Base-by-base conservation (phyloP, 768 basidiomycete species). In the Lentinula aciculospora region DNA sequence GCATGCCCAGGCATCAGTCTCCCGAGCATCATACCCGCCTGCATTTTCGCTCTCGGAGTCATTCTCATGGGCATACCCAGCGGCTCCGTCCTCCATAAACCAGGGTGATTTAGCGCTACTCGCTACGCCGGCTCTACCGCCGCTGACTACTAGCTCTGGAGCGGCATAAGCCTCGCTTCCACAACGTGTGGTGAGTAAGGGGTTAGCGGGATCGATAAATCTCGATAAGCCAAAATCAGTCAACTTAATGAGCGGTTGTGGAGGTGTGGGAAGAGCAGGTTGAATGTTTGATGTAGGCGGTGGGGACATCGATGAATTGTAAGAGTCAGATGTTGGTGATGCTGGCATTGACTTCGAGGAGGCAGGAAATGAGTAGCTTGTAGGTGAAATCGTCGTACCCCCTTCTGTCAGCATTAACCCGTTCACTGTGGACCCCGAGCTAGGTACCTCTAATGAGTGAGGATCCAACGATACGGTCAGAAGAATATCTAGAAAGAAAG, bases 191-290 rank as follows among this genome's bases (percentile, higher is more conserved):
- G 79, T 77, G 10, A 94, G 75, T 15, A 84, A 71, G 1, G 86
- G 87, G 1, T 74, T 64, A 4, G 78, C 71, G 13, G 85, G 78
- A 63, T 89, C 82, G 62, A 94, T 84, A 70, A 92, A 92, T 27
- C 92, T 80, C 15, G 91, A 85, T n/a, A 96, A 81, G 6, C 93
- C 92, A 65, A 94, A 96, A 67, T 96, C 93, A 42, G 89, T 88
- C 8, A 94, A 76, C 67, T 93, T 92, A 71, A 94, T 75, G 5
- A 94, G 76, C 1, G 89, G 85, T 0, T 75, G 62, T 0, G 81
- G 74, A 1, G 77, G 69, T 1, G 70, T 60, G 10, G 77, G 75
- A 3, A 74, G 70, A 39, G 50, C 21, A 45, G 23, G 28, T 12
- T 5, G 12, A 12, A 10, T 36, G 7, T 10, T 46, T 23, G n/a